Evolutionary conservation across 2,329 filamentous ascomycete genomes (phyloP).

Genomic region (Xylariaceae sp.): DNA sequence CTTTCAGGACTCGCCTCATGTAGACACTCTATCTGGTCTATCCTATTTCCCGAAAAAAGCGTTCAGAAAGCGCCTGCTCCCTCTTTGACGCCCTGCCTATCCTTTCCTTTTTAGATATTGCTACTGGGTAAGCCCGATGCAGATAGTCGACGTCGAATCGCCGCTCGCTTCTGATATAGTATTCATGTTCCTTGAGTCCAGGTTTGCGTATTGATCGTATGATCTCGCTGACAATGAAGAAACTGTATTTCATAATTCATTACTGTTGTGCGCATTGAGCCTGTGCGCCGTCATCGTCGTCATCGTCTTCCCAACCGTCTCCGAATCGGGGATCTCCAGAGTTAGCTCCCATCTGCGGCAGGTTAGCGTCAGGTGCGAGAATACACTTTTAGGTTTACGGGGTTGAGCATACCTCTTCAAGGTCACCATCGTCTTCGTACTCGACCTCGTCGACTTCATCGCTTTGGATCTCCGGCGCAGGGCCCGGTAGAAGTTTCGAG

Average conservation of each 20-base stretch:
- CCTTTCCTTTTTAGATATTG: neutral
- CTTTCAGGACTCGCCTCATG: slow-evolving; percentile 11
- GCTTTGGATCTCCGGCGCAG: slow-evolving; percentile 56
- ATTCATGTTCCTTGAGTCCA: slow-evolving; percentile 8
- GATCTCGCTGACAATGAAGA: slow-evolving; percentile 20
- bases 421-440: slow-evolving; percentile 75
- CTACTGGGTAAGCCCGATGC: neutral
- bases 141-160: neutral
- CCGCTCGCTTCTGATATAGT: slow-evolving; percentile 1
- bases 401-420: slow-evolving; percentile 63
- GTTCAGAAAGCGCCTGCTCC: slow-evolving; percentile 2
- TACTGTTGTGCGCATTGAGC: slow-evolving; percentile 73
- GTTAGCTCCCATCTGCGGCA: slow-evolving; percentile 62
- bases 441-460: slow-evolving; percentile 83
- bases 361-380: neutral
- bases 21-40: slow-evolving; percentile 22
- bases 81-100: slow-evolving; percentile 9
- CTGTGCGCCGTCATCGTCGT: slow-evolving; percentile 62
- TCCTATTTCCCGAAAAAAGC: slow-evolving; percentile 10
- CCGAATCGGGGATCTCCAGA: slow-evolving; percentile 64
- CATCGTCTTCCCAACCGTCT: slow-evolving; percentile 67
- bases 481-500: slow-evolving; percentile 68
- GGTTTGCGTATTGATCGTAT: slow-evolving; percentile 13
- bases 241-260: slow-evolving; percentile 35
- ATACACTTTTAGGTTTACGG: neutral